A percentile compares a stretch with the other conserved stretches of the same genome.
These are phyloP conservation scores for Thermochaetoides thermophila DNA, from an alignment of 495 filamentous ascomycete genomes.

Conservation along the genomic window DNA sequence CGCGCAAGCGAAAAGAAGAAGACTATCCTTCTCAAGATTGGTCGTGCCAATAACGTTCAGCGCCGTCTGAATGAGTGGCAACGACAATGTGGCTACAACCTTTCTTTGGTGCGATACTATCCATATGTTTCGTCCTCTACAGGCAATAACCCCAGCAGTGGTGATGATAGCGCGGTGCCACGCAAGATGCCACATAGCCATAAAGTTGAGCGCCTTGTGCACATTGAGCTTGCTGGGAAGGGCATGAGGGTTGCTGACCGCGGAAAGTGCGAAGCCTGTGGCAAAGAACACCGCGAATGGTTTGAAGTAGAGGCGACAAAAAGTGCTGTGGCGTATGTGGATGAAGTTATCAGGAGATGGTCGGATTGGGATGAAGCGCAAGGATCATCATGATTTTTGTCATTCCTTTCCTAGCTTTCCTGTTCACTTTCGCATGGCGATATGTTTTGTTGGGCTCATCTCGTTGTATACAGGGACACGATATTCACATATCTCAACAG, in stretches of 20 bases:
- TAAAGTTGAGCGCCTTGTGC: conserved; percentile 80
- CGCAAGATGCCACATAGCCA: conserved; percentile 77
- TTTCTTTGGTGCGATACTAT: conserved; percentile 81
- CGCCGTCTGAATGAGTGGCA: conserved; percentile 84
- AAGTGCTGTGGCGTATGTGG: conserved; percentile 55
- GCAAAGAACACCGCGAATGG: conserved; percentile 87
- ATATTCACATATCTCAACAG: no score
- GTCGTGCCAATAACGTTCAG: conserved; percentile 80
- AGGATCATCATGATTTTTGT: no score
- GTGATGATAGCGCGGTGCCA: background rate
- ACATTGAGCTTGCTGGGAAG: conserved; percentile 65
- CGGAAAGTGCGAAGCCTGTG: conserved; percentile 57
- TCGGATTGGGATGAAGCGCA: conserved; percentile 52
- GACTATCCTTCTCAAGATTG: conserved; percentile 78
- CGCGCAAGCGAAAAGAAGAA: conserved; percentile 10
- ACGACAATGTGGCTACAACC: conserved; percentile 75
- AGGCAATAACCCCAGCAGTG: conserved; percentile 5
- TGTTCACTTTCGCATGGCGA: no score
- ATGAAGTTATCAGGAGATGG: conserved; percentile 80
- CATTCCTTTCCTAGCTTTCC: no score
- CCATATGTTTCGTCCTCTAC: conserved; percentile 56
- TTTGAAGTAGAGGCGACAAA: conserved; percentile 74
- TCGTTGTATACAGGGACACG: no score
- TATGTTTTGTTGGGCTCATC: no score
- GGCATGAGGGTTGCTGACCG: conserved; percentile 42